Percentiles rank a stretch among this genome's conserved stretches.
These are phyloP conservation scores for Priceomyces carsonii DNA, from an alignment of 805 yeast species.

Conservation along the genomic window DNA sequence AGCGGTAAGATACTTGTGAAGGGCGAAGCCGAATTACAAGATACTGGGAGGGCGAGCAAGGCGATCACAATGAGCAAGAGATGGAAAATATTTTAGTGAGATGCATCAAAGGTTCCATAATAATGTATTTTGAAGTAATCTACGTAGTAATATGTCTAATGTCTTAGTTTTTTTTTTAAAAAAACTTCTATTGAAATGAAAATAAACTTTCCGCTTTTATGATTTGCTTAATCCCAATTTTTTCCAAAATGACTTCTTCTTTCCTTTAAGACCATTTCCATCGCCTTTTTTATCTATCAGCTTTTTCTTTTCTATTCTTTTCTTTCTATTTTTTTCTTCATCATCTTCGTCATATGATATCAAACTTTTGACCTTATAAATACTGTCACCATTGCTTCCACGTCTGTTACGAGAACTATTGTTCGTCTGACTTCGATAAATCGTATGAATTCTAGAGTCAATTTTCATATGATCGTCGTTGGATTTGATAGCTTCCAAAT, in stretches of 20 bases:
- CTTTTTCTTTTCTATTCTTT: conserved; percentile 9
- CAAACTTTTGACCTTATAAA: conserved; percentile 43
- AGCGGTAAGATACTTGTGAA: conserved; percentile 58
- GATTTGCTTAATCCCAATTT: conserved; percentile 22
- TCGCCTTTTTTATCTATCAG: conserved; percentile 2
- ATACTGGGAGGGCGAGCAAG: conserved; percentile 27
- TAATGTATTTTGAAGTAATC: background rate
- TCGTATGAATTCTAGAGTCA: conserved; percentile 35
- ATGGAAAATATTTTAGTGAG: background rate
- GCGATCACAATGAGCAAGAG: background rate
- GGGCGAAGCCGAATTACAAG: conserved; percentile 51
- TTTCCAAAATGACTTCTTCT: conserved; percentile 22
- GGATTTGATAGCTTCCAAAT: conserved; percentile 21
- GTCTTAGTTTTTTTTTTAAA: too few species aligned
- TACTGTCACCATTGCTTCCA: conserved; percentile 13
- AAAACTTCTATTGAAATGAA: too few species aligned
- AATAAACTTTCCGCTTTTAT: background rate
- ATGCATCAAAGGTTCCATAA: background rate
- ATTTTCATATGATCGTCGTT: conserved; percentile 22
- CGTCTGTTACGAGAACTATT: conserved; percentile 3
- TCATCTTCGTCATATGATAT: conserved; percentile 36
- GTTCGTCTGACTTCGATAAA: conserved; percentile 27
- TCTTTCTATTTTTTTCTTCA: conserved; percentile 18
- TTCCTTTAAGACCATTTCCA: conserved; percentile 3
- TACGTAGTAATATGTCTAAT: too few species aligned